These are phyloP conservation scores for Herpetomonas tarakana DNA, from an alignment of 208 protist species.

Conservation along the genomic window DNA sequence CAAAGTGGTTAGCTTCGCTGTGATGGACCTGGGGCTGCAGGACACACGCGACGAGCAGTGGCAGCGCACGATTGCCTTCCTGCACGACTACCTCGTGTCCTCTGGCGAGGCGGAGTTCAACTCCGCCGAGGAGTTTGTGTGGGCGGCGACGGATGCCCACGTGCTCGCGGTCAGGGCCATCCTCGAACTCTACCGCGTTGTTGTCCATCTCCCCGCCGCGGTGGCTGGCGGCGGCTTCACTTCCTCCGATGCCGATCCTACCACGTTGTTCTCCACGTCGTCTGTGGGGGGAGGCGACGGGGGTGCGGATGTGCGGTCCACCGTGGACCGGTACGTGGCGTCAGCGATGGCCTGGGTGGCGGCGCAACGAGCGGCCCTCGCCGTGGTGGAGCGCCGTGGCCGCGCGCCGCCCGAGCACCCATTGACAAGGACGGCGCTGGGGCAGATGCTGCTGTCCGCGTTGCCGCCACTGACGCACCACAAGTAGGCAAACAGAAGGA, in stretches of 20 bases:
- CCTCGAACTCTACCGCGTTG: constrained; percentile 25
- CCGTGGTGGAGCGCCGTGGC: neutral
- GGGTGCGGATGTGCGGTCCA: too few species aligned
- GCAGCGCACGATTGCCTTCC: constrained; percentile 29
- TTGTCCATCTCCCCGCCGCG: constrained; percentile 13
- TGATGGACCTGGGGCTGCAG: constrained; percentile 52
- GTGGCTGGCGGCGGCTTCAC: too few species aligned
- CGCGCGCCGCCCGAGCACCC: constrained; percentile 15
- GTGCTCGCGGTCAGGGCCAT: constrained; percentile 38
- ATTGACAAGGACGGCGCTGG: constrained; percentile 30
- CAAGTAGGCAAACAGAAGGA: too few species aligned
- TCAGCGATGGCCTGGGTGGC: constrained; percentile 16
- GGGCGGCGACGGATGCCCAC: constrained; percentile 18
- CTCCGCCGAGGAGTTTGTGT: constrained; percentile 29
- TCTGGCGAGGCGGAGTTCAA: constrained; percentile 14
- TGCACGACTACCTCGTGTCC: constrained; percentile 35
- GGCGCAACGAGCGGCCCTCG: constrained; percentile 19
- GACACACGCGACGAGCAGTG: constrained; percentile 53
- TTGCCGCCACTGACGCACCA: too few species aligned
- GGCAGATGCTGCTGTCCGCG: constrained; percentile 23
- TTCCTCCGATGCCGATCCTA: too few species aligned
- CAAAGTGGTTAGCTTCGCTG: constrained; percentile 59
- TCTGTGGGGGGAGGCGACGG: too few species aligned
- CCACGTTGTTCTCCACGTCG: too few species aligned
- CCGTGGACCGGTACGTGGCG: neutral